Evolutionary conservation across 306 rosid species (phyloP).

Genomic region (Malus fusca): DNA sequence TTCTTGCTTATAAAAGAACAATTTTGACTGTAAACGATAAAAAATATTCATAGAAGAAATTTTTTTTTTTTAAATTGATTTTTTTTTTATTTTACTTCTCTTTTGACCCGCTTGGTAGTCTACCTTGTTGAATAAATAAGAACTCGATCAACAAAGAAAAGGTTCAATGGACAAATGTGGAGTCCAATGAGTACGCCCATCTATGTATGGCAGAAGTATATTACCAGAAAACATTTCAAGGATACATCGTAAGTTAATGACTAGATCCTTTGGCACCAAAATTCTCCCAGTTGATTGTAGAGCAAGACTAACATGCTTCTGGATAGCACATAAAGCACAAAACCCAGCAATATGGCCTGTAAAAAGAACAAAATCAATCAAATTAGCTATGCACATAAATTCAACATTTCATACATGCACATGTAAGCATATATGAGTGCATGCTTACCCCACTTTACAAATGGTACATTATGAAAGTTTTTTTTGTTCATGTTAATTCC

Average conservation of each 20-base stretch:
- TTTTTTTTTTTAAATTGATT: not conserved
- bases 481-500: not conserved
- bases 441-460: not conserved
- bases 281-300: slow-evolving; percentile 73
- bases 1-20: not conserved
- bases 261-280: slow-evolving; percentile 70
- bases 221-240: slow-evolving; percentile 24
- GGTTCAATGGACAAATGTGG: not conserved
- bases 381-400: slow-evolving; percentile 4
- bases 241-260: slow-evolving; percentile 80
- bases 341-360: slow-evolving; percentile 84
- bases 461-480: not conserved
- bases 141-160: not conserved
- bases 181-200: not conserved
- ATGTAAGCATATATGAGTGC: not conserved
- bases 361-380: slow-evolving; percentile 10
- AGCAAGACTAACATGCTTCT: slow-evolving; percentile 89
- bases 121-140: not conserved
- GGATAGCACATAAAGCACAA: slow-evolving; percentile 96
- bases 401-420: not conserved
- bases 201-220: not conserved
- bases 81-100: not conserved
- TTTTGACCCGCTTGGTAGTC: not conserved
- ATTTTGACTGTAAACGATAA: not conserved
- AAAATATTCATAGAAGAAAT: not conserved